A percentile compares a stretch with the other conserved stretches of the same genome.
These are phyloP conservation scores for Chytriomyces sp. DNA, from an alignment of 192 early-diverging fungal genomes.

Conservation along the genomic window DNA sequence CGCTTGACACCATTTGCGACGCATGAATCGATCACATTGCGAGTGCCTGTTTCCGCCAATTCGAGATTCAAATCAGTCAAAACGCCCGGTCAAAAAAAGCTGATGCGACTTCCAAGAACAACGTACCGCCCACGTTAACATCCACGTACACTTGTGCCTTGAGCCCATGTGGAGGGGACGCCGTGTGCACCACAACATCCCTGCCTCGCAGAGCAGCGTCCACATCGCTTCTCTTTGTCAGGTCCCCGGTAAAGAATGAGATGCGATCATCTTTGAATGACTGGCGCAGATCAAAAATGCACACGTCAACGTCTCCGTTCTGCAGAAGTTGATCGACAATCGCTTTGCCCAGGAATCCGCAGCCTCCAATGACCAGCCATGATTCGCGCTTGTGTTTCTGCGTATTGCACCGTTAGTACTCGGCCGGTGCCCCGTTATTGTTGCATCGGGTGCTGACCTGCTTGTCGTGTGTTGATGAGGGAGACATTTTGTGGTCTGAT, in stretches of 20 bases:
- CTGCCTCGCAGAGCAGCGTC: slow-evolving; percentile 64
- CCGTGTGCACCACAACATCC: slow-evolving; percentile 86
- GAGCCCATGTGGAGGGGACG: slow-evolving; percentile 80
- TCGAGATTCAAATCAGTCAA: not conserved
- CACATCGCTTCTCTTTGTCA: slow-evolving; percentile 60
- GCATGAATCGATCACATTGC: slow-evolving; percentile 81
- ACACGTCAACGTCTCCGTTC: slow-evolving; percentile 55
- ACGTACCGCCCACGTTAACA: slow-evolving; percentile 37
- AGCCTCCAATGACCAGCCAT: slow-evolving; percentile 67
- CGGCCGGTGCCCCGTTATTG: too few species aligned
- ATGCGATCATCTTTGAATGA: slow-evolving; percentile 36
- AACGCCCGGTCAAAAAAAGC: not conserved
- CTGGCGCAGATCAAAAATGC: slow-evolving; percentile 81
- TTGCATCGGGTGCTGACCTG: too few species aligned
- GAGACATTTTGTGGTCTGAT: too few species aligned
- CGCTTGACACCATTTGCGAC: slow-evolving; percentile 63
- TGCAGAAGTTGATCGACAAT: slow-evolving; percentile 77
- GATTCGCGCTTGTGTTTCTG: slow-evolving; percentile 7
- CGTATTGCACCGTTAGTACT: not conserved
- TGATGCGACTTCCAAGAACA: not conserved
- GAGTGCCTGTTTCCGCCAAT: slow-evolving; percentile 87
- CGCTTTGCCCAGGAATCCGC: slow-evolving; percentile 85
- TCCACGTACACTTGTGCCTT: slow-evolving; percentile 73
- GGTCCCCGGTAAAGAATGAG: slow-evolving; percentile 65
- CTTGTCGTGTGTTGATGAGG: too few species aligned